Conservation (phyloP, 345 rosid species). For the Acer negundo region DNA sequence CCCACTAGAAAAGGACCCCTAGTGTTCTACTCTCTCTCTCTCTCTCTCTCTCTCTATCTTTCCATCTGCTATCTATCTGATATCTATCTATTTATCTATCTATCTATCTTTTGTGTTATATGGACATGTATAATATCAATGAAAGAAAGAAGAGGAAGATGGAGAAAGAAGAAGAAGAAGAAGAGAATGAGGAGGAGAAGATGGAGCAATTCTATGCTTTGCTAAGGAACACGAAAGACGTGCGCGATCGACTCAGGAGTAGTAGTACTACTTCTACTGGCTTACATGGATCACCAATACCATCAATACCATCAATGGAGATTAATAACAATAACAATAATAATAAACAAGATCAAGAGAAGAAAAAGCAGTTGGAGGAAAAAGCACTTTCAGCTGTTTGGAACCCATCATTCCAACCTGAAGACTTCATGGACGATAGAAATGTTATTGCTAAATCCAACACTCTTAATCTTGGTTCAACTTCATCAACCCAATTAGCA, state of each 20-base stretch:
- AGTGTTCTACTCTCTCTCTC: neutral
- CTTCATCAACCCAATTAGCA: neutral
- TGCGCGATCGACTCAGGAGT: slow-evolving; percentile 21
- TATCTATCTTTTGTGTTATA: neutral
- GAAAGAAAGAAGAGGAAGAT: slow-evolving; percentile 33
- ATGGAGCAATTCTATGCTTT: slow-evolving; percentile 38
- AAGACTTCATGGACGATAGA: slow-evolving; percentile 24
- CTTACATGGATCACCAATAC: neutral
- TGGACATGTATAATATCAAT: slow-evolving; percentile 6
- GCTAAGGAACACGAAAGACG: slow-evolving; percentile 30
- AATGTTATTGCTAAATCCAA: neutral
- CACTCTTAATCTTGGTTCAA: neutral
- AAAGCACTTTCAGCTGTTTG: slow-evolving; percentile 11
- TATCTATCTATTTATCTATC: neutral
- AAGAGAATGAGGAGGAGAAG: slow-evolving; percentile 27
- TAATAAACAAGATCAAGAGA: neutral
- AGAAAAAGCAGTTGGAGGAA: slow-evolving; percentile 1
- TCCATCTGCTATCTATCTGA: no score
- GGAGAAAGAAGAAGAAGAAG: neutral
- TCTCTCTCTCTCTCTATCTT: neutral
- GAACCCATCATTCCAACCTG: slow-evolving; percentile 28
- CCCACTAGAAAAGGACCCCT: neutral
- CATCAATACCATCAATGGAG: neutral
- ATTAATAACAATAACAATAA: neutral
- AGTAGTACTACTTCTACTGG: neutral